phyloP scores from a whole-genome alignment of 805 yeast species.

The Cyberlindnera mycetangii region DNA sequence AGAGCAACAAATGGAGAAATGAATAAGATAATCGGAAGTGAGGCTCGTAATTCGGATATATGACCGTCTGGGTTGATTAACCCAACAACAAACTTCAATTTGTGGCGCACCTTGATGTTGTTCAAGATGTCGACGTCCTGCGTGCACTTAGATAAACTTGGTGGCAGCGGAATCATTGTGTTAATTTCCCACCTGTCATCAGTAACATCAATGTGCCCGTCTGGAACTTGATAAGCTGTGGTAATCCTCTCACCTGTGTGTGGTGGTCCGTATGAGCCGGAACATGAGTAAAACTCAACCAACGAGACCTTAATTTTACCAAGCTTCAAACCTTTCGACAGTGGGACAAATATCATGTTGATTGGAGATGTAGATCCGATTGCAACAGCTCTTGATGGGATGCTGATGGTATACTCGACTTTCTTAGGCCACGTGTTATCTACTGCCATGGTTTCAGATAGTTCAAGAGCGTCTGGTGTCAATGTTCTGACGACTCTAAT shows the following conservation, averaged over 20 bases:
- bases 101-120: constrained; percentile 82
- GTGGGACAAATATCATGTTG: constrained; percentile 69
- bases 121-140: constrained; percentile 80
- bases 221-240: constrained; percentile 45
- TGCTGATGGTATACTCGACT: constrained; percentile 82
- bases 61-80: constrained; percentile 89
- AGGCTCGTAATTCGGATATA: constrained; percentile 85
- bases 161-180: constrained; percentile 61
- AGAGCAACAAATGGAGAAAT: constrained; percentile 82
- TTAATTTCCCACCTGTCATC: constrained; percentile 76
- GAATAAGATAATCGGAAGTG: constrained; percentile 75
- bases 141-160: constrained; percentile 69
- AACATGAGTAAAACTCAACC: constrained; percentile 63
- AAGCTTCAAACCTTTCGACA: constrained; percentile 72
- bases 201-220: constrained; percentile 23
- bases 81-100: constrained; percentile 75
- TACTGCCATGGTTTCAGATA: constrained; percentile 88
- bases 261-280: constrained; percentile 55
- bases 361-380: constrained; percentile 79
- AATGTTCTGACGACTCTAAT: constrained; percentile 82
- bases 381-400: constrained; percentile 86
- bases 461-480: constrained; percentile 81
- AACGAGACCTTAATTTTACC: constrained; percentile 71
- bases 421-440: constrained; percentile 95
- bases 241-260: constrained; percentile 63